Evolutionary conservation across 371 early-diverging fungal species (phyloP), one percentile per base, ranked within the genome.

Genomic region (Lichtheimia ornata): DNA sequence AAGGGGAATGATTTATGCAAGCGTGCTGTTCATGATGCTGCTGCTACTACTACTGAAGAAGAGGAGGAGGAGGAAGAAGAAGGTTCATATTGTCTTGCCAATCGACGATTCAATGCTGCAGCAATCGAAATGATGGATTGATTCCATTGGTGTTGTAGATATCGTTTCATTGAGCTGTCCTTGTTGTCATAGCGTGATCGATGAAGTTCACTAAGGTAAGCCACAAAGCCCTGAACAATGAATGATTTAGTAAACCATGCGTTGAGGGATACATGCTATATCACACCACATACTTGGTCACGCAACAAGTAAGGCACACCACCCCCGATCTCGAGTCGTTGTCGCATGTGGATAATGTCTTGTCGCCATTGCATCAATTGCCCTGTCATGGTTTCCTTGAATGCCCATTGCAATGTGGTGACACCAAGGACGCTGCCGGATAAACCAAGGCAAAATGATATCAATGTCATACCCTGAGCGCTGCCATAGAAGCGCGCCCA

Each of bases 241-340:
- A 35, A 9, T 35, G 4, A 28, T 9, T 35, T 35, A 9, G 28
- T 28, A 35, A 6, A 35, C 5, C 11, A 11, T 35, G 0, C 0
- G 5, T 35, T 35, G 11, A 9, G 1, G 11, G 4, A 35, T 28
- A n/a, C n/a, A n/a, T n/a, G n/a, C n/a, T 7, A 22, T 22, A 22
- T 22, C 1, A 22, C 4, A 28, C 4, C 5, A 9, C 27, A 9
- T 65, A 59, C 65, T 43, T 65, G 51, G 18, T 65, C 65, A 24
- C 65, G 60, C 13, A 61, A 30, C 17, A 65, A 56, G 43, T 56
- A 65, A 43, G 65, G 65, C 5, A 65, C 65, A 51, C 65, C 65
- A 20, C 65, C 65, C 14, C 52, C 60, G 20, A 65, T 45, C 30
- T 65, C 65, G 20, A 50, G 50, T 43, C 63, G 56, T 43, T 50